Evolutionary conservation across 2,329 filamentous ascomycete genomes (phyloP).

Genomic region (Coniella vitis): DNA sequence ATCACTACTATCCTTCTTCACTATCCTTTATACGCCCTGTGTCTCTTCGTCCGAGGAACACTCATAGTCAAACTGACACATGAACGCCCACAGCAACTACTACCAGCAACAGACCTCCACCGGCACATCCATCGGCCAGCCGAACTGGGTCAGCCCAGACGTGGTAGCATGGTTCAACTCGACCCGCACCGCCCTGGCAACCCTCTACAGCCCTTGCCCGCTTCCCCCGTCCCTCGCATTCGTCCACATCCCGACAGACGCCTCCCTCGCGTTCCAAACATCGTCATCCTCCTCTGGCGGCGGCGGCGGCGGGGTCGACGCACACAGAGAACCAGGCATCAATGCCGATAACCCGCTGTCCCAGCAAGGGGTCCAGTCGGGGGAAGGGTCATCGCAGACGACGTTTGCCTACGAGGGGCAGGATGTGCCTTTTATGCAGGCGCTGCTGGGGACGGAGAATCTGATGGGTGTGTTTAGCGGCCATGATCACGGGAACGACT

Average conservation of each 20-base stretch:
- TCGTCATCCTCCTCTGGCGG: no score
- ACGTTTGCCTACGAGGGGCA: conserved; percentile 40
- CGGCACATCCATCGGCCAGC: conserved; percentile 18
- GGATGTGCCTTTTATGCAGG: conserved; percentile 57
- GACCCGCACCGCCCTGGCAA: conserved; percentile 27
- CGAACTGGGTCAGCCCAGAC: conserved; percentile 36
- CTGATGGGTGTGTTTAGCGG: conserved; percentile 55
- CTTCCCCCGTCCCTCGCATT: conserved; percentile 37
- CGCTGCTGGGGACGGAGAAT: conserved; percentile 46
- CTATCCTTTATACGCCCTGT: no score
- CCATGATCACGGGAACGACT: conserved; percentile 59
- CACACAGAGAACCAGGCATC: conserved; percentile 35
- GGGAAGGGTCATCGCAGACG: conserved; percentile 29
- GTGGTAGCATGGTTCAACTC: conserved; percentile 39
- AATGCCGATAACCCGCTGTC: conserved; percentile 37
- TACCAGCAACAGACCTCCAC: conserved; percentile 24
- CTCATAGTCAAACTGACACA: no score
- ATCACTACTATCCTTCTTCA: no score
- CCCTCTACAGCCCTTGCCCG: conserved; percentile 25
- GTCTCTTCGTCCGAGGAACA: no score
- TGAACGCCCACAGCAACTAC: conserved; percentile 28
- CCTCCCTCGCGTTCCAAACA: conserved; percentile 23
- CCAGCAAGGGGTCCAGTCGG: conserved; percentile 37
- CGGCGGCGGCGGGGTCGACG: conserved; percentile 33
- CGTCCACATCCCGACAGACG: conserved; percentile 39